phyloP scores from a whole-genome alignment of 1,139 yeast species.

The Candida glucosophila region DNA sequence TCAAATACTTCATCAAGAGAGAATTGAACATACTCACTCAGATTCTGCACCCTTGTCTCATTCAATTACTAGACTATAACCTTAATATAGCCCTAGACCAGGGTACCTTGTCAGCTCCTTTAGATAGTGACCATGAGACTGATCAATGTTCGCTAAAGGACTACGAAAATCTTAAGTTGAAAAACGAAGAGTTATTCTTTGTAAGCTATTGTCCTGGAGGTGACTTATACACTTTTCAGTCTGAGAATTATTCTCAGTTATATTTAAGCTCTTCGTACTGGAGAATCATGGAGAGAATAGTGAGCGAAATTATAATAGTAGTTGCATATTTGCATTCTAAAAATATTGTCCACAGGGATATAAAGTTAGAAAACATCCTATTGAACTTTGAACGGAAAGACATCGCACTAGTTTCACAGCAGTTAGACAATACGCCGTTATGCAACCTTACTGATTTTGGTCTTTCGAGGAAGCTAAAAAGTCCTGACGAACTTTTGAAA shows the following conservation, averaged over 20 bases:
- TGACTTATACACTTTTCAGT: constrained; percentile 61
- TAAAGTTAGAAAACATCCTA: constrained; percentile 75
- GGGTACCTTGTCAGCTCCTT: no score
- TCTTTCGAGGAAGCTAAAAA: constrained; percentile 58
- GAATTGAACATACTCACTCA: constrained; percentile 61
- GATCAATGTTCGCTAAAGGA: constrained; percentile 7
- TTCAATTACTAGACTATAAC: constrained; percentile 25
- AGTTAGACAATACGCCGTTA: constrained; percentile 21
- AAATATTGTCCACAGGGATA: constrained; percentile 74
- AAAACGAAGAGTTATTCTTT: constrained; percentile 43
- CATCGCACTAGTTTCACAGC: constrained; percentile 8
- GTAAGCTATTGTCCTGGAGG: constrained; percentile 81
- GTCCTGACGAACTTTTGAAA: constrained; percentile 51
- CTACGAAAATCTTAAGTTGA: constrained; percentile 15
- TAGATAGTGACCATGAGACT: constrained; percentile 13
- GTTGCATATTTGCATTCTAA: constrained; percentile 64
- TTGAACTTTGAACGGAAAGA: constrained; percentile 26
- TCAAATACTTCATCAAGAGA: constrained; percentile 64
- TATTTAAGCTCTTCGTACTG: constrained; percentile 24
- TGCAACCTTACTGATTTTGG: constrained; percentile 84
- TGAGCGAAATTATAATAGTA: constrained; percentile 62
- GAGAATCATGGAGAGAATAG: constrained; percentile 47
- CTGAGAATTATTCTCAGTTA: constrained; percentile 17
- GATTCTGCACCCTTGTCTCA: constrained; percentile 35
- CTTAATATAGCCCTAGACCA: constrained; percentile 17